Evolutionary conservation across 2,329 filamentous ascomycete genomes (phyloP), one percentile per base, ranked within the genome.

Genomic region (Tricladium varicosporioides): DNA sequence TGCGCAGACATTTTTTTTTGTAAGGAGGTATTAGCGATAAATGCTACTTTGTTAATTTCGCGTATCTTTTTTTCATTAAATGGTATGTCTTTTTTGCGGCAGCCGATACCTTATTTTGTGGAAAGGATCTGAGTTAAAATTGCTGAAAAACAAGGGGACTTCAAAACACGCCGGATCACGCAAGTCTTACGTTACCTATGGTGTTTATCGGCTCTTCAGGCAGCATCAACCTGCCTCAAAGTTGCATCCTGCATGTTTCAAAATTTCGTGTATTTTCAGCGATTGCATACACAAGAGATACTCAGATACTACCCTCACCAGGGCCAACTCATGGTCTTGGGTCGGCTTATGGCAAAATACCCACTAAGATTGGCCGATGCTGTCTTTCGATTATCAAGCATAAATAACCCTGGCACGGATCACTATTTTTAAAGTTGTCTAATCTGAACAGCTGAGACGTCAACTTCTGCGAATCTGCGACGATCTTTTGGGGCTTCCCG

Each of bases 311-410:
- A 27, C 22, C 22, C 36, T 40, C n/a, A 40, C 36, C 27, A 50
- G 32, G 48, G 48, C 31, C 15, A 40, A 13, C 48, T 36, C 48
- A 33, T 50, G 48, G 48, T 19, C 18, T 48, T 48, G 46, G 48
- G 36, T 40, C 36, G 36, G 36, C 36, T 40, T 40, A 40, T 40
- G 36, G 36, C 11, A 11, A 40, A 40, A n/a, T 40, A 40, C 7
- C 48, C 48, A 50, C 36, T 10, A 33, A 50, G 48, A 43, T 50
- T 50, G 48, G 48, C 48, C 32, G 14, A 42, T 7, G 2, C n/a
- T n/a, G 4, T 32, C 16, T 14, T 18, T 15, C 27, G 13, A 8
- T 19, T 15, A 50, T 50, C 48, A 31, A 48, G 46, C 46, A 48
- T 48, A 48, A 48, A 48, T 15, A 48, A 31, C 10, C 27, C 16